Evolutionary conservation across 2,329 filamentous ascomycete genomes (phyloP).

Genomic region (Harringtonia aguacate): DNA sequence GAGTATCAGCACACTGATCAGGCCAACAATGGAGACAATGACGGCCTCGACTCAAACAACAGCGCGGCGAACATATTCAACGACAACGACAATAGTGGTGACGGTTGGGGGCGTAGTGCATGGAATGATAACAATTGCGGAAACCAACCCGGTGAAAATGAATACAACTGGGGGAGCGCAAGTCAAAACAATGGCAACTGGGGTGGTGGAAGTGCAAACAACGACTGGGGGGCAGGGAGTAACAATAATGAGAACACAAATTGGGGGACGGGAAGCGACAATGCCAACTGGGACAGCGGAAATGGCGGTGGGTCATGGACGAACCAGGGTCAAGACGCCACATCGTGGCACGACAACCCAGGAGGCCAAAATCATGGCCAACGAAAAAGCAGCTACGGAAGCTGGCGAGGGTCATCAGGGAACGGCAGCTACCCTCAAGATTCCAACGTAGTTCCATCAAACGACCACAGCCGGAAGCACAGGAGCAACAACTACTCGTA

Average conservation of each 20-base stretch:
- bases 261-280: background rate
- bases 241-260: background rate
- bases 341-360: background rate
- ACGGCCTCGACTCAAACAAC: constrained; percentile 6
- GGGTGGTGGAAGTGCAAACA: constrained; percentile 1
- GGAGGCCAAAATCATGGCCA: background rate
- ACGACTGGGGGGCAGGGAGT: constrained; percentile 2
- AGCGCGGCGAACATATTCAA: constrained; percentile 2
- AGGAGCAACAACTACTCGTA: background rate
- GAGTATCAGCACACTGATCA: constrained; percentile 33
- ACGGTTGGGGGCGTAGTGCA: constrained; percentile 9
- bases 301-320: too few relatives aligned
- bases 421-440: background rate
- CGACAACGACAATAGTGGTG: constrained; percentile 1
- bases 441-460: background rate
- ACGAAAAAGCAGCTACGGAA: background rate
- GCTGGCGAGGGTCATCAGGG: background rate
- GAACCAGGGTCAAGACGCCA: too few relatives aligned
- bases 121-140: background rate
- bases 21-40: constrained; percentile 25
- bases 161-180: constrained; percentile 6
- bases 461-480: background rate
- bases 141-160: background rate
- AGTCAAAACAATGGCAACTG: constrained; percentile 10
- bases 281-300: background rate